These are phyloP conservation scores for Leishmania arabica DNA, from an alignment of 208 protist genomes.

Conservation along the genomic window DNA sequence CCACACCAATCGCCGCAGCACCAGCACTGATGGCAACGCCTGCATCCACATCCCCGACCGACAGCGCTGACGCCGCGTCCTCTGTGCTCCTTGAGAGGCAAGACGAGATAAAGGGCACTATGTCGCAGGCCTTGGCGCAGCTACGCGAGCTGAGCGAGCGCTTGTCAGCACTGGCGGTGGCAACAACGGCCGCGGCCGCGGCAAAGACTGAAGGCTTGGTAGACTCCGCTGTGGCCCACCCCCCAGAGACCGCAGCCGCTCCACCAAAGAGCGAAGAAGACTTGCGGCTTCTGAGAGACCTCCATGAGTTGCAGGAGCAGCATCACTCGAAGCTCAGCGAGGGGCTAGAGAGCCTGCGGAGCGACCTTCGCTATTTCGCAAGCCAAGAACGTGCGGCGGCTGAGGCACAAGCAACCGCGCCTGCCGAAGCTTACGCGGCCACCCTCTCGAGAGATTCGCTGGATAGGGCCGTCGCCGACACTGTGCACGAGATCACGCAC, in stretches of 20 bases:
- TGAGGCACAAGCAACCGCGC: not conserved
- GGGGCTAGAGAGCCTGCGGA: conserved; percentile 7
- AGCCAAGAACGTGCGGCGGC: not conserved
- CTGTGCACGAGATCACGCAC: conserved; percentile 5
- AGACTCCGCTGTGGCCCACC: not conserved
- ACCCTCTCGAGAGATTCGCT: conserved; percentile 6
- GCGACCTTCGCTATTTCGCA: conserved; percentile 4
- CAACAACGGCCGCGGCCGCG: not conserved
- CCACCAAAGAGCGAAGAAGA: conserved; percentile 10
- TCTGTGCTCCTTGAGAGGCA: conserved; percentile 6
- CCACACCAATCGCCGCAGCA: not conserved
- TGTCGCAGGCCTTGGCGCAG: conserved; percentile 14
- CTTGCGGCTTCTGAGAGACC: conserved; percentile 10
- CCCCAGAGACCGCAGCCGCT: not conserved
- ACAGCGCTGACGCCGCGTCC: not conserved
- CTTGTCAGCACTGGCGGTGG: not conserved
- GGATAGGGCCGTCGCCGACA: not conserved
- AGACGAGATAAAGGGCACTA: not conserved
- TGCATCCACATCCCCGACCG: not conserved
- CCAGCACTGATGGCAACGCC: not conserved
- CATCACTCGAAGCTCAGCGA: conserved; percentile 10
- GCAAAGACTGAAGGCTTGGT: not conserved
- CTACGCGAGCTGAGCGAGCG: conserved; percentile 24
- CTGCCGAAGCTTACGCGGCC: not conserved
- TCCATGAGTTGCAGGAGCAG: conserved; percentile 17